Evolutionary conservation across 306 rosid genomes (phyloP), one percentile per base, ranked within the genome.

Genomic region (Cucurbita ficifolia): DNA sequence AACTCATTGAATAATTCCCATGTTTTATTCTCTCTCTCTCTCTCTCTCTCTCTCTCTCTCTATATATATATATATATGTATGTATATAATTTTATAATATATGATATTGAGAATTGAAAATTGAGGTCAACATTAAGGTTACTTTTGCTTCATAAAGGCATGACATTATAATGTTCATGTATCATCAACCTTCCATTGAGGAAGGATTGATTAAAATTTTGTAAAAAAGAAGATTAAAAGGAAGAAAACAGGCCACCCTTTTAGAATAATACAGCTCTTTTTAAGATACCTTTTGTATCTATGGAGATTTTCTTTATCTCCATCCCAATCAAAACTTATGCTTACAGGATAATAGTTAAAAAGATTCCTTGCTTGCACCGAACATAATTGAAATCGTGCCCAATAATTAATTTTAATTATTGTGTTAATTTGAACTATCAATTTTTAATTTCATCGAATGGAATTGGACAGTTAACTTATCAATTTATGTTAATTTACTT

Each of bases 141-240:
- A 76, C 82, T 82, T 82, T 84, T 93, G 96, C 86, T 84, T 69
- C 90, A 4, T 62, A 90, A 90, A 88, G 89, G 68, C 79, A 71
- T 2, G 95, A 83, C 98, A 87, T 77, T 73, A 63, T 79, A 76
- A 59, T 62, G 52, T 76, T 85, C 79, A 54, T 54, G 64, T 7
- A 53, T 38, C 64, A 57, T 39, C 14, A 73, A 73, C 16, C 76
- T 39, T 21, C 38, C 67, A 14, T 21, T 49, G 14, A 43, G 36
- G 16, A 74, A 42, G 3, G 33, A 3, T 45, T 29, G 8, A 74
- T 75, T 54, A 16, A 49, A 72, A 8, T 6, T 14, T 35, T 35
- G 40, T 13, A 46, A 9, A 48, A 0, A 52, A 13, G 18, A 19
- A 18, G 11, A 3, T 2, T 11, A 67, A 43, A 35, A 10, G 35